Evolutionary conservation across 192 early-diverging fungal genomes (phyloP).

Genomic region (Podila verticillata): DNA sequence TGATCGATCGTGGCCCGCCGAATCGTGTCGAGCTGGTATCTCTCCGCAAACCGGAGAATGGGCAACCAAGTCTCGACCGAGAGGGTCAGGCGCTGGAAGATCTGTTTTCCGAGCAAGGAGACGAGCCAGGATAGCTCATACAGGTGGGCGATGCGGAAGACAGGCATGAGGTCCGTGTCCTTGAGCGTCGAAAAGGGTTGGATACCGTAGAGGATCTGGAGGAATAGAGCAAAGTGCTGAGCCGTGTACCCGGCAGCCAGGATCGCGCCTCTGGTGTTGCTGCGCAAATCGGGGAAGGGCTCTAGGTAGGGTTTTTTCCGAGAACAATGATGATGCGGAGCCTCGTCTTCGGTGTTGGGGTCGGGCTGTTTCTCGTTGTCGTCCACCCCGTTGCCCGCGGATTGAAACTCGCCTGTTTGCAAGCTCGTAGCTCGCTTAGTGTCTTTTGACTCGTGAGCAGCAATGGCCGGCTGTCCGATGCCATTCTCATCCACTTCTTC

Average conservation of each 20-base stretch:
- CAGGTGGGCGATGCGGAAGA: conserved; percentile 5
- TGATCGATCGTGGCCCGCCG: neutral
- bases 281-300: neutral
- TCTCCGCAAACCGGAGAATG: conserved; percentile 8
- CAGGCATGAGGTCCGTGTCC: conserved; percentile 2
- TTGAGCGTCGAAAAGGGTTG: neutral
- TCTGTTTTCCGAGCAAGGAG: neutral
- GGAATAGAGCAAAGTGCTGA: conserved; percentile 7
- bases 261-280: neutral
- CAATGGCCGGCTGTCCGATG: no score
- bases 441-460: no score
- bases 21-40: neutral
- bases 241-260: neutral
- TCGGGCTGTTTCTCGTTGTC: no score
- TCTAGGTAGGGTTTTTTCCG: neutral
- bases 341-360: no score
- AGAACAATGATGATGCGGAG: no score
- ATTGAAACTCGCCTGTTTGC: no score
- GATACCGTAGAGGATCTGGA: conserved; percentile 14
- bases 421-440: no score
- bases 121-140: conserved; percentile 2
- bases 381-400: no score
- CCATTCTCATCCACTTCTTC: no score
- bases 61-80: conserved; percentile 1
- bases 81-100: neutral